Evolutionary conservation across 116 monocot species (phyloP), one percentile per base, ranked within the genome.

Genomic region (Thalassia testudinum): DNA sequence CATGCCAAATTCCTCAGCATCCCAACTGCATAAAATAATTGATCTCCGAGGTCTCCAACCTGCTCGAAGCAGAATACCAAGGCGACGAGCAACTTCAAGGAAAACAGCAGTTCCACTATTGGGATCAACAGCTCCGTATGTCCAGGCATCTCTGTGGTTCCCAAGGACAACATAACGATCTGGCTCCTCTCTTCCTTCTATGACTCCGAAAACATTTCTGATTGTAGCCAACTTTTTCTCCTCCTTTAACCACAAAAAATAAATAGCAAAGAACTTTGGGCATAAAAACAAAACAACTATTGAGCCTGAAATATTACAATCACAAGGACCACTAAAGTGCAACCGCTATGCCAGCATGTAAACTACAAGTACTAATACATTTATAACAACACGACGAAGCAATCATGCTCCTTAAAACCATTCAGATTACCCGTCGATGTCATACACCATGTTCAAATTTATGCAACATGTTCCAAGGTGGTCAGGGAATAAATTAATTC

Each of bases 1-100:
- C 90, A 90, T 90, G 65, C 90, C 90, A 64, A 90, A 90, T 57
- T 90, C 90, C 57, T 90, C 90, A 24, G 81, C 90, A 72, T 90
- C 90, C 90, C 90, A 90, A 57, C 90, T 90, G 60, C 84, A 80
- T 11, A 90, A 44, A 42, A 90, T 61, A 23, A 90, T 84, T 30
- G 81, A 78, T 47, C 90, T 80, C 48, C 72, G 65, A 63, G 90
- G 84, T 49, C 56, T 80, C 90, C 90, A 90, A 42, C 90, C 90
- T 16, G 72, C 71, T 0, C 43, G 63, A 54, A 84, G 42, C 59
- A 90, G 27, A 44, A 54, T 20, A 48, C 81, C 75, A 53, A 66
- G 78, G 19, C 85, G 77, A 18, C 48, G 61, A 50, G 80, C 81
- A 29, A 90, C 59, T 18, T 84, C 81, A 52, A 90, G 81, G 20